phyloP scores from a whole-genome alignment of 805 yeast species.

The Saturnispora sanitii region DNA sequence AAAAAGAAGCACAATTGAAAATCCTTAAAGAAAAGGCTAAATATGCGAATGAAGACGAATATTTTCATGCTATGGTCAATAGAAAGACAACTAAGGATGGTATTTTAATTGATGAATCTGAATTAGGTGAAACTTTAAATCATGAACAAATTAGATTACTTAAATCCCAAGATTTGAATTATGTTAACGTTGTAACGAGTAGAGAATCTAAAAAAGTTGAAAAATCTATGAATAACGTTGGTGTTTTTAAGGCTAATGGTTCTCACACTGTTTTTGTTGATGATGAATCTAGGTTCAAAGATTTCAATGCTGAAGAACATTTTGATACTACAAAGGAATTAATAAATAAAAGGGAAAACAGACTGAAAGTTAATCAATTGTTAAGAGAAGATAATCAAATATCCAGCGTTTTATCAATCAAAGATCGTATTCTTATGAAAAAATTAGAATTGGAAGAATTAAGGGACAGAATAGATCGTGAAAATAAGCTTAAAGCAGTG shows the following conservation, averaged over 20 bases:
- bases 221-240: slow-evolving; percentile 39
- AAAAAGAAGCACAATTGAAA: slow-evolving; percentile 55
- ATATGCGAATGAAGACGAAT: slow-evolving; percentile 85
- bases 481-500: slow-evolving; percentile 54
- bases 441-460: slow-evolving; percentile 50
- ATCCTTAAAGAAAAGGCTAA: slow-evolving; percentile 63
- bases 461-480: slow-evolving; percentile 60
- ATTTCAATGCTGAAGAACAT: slow-evolving; percentile 52
- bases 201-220: slow-evolving; percentile 59
- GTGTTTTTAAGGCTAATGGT: slow-evolving; percentile 47
- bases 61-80: slow-evolving; percentile 85
- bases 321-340: slow-evolving; percentile 65
- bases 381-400: slow-evolving; percentile 17
- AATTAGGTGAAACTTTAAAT: slow-evolving; percentile 41
- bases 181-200: slow-evolving; percentile 66
- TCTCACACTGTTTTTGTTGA: slow-evolving; percentile 84
- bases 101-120: slow-evolving; percentile 55
- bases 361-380: slow-evolving; percentile 55
- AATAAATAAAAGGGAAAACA: slow-evolving; percentile 57
- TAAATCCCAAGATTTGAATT: slow-evolving; percentile 86
- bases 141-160: slow-evolving; percentile 72
- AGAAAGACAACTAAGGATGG: slow-evolving; percentile 63
- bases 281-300: slow-evolving; percentile 39
- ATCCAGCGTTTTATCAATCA: slow-evolving; percentile 19
- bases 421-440: slow-evolving; percentile 26